Conservation (phyloP, 2,329 filamentous ascomycete species). For the Cercospora zeina region DNA sequence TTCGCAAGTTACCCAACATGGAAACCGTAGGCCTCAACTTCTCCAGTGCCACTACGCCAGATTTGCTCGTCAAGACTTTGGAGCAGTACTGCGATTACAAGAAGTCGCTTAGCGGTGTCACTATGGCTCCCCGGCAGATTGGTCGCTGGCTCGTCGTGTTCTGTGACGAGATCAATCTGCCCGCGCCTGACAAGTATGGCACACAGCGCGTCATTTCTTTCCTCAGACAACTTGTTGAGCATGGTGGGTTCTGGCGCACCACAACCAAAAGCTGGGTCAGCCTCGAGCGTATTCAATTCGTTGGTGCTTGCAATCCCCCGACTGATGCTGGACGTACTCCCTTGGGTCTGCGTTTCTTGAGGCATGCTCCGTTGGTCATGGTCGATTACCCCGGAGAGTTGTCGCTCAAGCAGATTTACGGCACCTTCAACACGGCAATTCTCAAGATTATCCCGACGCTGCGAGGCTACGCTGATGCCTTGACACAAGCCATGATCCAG, state of each 20-base stretch:
- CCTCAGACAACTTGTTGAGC: conserved; percentile 93
- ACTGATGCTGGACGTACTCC: conserved; percentile 96
- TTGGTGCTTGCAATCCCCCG: conserved; percentile 96
- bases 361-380: conserved; percentile 98
- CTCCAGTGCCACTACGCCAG: conserved; percentile 95
- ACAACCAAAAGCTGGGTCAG: conserved; percentile 98
- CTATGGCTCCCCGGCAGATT: conserved; percentile 93
- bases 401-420: conserved; percentile 95
- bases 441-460: conserved; percentile 95
- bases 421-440: conserved; percentile 93
- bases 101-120: conserved; percentile 94
- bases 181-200: conserved; percentile 94
- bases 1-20: conserved; percentile 97
- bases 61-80: conserved; percentile 97
- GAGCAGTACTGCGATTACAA: conserved; percentile 99
- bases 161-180: conserved; percentile 99
- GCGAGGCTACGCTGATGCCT: conserved; percentile 89
- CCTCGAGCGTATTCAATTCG: conserved; percentile 96
- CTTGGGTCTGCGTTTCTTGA: conserved; percentile 87
- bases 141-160: conserved; percentile 98
- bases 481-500: conserved; percentile 96
- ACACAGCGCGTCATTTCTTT: conserved; percentile 98
- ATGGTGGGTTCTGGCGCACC: conserved; percentile 98
- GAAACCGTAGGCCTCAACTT: conserved; percentile 99
- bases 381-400: conserved; percentile 97